Evolutionary conservation across 306 rosid genomes (phyloP), one percentile per base, ranked within the genome.

Genomic region (Glycine soja): DNA sequence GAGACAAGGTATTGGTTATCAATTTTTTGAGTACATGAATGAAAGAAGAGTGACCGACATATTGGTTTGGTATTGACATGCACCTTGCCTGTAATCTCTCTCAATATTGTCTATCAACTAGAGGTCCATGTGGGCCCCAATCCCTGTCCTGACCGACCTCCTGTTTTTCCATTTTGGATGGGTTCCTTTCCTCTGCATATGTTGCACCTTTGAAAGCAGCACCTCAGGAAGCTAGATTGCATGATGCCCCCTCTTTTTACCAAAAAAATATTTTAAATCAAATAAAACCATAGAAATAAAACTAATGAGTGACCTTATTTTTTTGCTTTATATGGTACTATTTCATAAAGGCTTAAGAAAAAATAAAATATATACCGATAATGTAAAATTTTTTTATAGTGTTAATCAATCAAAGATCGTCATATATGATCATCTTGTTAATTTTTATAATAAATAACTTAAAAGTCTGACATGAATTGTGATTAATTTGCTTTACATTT

Each of bases 81-180:
- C 65, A 67, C 34, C 42, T 67, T 67, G n/a, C 30, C 74, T 72
- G 70, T 47, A 71, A 14, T 58, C 34, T 8, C 24, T 30, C 45
- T n/a, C 16, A 75, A n/a, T 34, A 48, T 19, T 82, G 78, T 66
- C 77, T 30, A 15, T 42, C 19, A 59, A 42, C 69, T 51, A 58
- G 71, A 84, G 62, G 12, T 70, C 5, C 51, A 54, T 48, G 85
- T 63, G 87, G 87, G 75, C 42, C 80, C 71, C 59, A 32, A 10
- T 45, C 48, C 54, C 46, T 61, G 54, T 40, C 54, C 51, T 24
- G 18, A 63, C 12, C 15, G 18, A 63, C 12, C 11, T 66, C n/a
- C 54, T 38, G 10, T 65, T 13, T 75, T 10, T 67, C 81, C 65
- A 70, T 64, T 63, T 48, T 77, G 34, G 43, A 64, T 10, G 42